Evolutionary conservation across 192 early-diverging fungal species (phyloP).

Genomic region (Coemansia sp.): DNA sequence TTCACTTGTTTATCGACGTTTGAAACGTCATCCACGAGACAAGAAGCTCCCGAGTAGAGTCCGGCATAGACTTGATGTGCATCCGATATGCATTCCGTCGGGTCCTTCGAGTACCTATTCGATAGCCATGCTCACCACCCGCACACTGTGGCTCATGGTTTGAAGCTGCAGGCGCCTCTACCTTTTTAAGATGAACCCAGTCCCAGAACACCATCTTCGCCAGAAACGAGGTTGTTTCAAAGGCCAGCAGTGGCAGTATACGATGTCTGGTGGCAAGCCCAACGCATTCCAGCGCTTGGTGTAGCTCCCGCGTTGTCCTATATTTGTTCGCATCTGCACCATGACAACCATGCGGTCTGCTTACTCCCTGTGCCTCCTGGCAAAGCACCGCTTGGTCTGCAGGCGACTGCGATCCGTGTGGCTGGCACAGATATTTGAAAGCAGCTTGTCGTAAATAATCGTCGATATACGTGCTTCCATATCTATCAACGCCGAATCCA

Average conservation of each 20-base stretch:
- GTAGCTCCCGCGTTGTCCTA: neutral
- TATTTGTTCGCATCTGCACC: neutral
- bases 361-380: neutral
- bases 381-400: neutral
- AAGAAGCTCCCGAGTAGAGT: slow-evolving; percentile 23
- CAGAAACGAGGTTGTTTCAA: slow-evolving; percentile 28
- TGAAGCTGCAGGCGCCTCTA: neutral
- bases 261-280: slow-evolving; percentile 5
- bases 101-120: slow-evolving; percentile 31
- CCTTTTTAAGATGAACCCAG: slow-evolving; percentile 37
- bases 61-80: slow-evolving; percentile 34
- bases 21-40: slow-evolving; percentile 14
- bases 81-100: slow-evolving; percentile 44
- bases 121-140: slow-evolving; percentile 22
- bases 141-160: neutral
- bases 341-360: neutral
- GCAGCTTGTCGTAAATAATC: slow-evolving; percentile 5
- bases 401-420: neutral
- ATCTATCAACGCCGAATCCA: slow-evolving; percentile 7
- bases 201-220: slow-evolving; percentile 43
- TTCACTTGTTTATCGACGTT: neutral
- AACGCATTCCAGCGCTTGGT: slow-evolving; percentile 13
- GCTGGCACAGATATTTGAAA: neutral
- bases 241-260: neutral
- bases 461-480: slow-evolving; percentile 9